Base-by-base conservation (phyloP, 495 filamentous ascomycete genomes). In the Lasiosphaeria miniovina region DNA sequence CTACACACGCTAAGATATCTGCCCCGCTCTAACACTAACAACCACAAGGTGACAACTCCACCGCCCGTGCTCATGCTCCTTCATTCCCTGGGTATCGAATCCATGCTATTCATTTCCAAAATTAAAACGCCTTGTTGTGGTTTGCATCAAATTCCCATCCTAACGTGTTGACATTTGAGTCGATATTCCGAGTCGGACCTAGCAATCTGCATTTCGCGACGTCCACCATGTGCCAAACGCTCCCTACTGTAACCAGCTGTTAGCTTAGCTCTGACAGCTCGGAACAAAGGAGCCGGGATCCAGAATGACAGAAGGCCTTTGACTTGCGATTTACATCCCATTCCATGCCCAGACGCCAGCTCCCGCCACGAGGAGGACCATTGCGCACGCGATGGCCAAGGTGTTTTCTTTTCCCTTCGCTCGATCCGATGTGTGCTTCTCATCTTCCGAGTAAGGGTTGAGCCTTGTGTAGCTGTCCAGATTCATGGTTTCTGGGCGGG, bases 391-490 rank as follows among this genome's bases (percentile, higher is more conserved):
- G 4, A 59, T 36, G 31, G 58, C 8, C 17, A 59, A 14, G 4
- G 34, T 56, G 24, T 34, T 48, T 31, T 43, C 54, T 10, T 41
- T 57, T 3, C 5, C 43, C 9, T 12, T 17, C 36, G 31, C 24
- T 31, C 17, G 40, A 31, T 49, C 24, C 15, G n/a, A 48, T 32
- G 40, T 54, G 6, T 48, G 36, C 14, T 64, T 58, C 32, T 68
- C 59, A 36, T 64, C 65, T 3, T 70, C 59, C 12, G 51, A 62
- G 33, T 64, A 70, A 2, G 64, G 61, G 46, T 66, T 70, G 17
- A 70, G 59, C 17, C 61, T 40, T 9, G 49, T 57, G 65, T 66
- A 68, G 57, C 66, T 68, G 59, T 68, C 57, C 40, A 66, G 60
- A 61, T 70, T 68, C 66, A 70, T 70, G 53, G 55, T 61, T 56